phyloP scores from a whole-genome alignment of 2,329 filamentous ascomycete genomes.

The Pseudocercospora fijiensis region DNA sequence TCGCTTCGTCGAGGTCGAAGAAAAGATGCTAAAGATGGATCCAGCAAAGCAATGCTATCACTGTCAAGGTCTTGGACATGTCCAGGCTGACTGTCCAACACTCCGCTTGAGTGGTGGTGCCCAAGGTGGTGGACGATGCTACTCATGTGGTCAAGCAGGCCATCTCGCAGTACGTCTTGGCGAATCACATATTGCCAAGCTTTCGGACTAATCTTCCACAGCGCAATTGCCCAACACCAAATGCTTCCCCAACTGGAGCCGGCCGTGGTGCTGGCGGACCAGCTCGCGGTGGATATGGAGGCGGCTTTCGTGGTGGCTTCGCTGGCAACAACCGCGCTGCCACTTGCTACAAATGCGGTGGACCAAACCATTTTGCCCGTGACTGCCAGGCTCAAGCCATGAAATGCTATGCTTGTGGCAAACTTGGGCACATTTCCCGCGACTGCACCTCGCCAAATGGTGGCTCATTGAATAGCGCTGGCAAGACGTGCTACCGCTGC shows the following conservation, averaged over 20 bases:
- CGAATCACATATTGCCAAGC: not conserved
- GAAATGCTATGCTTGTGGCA: conserved; percentile 98
- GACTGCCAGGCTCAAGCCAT: conserved; percentile 98
- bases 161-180: conserved; percentile 74
- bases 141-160: conserved; percentile 90
- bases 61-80: conserved; percentile 96
- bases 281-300: conserved; percentile 69
- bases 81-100: conserved; percentile 98
- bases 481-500: conserved; percentile 98
- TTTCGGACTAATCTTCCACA: conserved; percentile 38
- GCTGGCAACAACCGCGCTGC: conserved; percentile 64
- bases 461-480: conserved; percentile 81
- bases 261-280: conserved; percentile 59
- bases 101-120: conserved; percentile 81
- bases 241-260: conserved; percentile 53
- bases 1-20: not conserved
- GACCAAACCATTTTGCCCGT: conserved; percentile 96
- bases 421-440: conserved; percentile 87
- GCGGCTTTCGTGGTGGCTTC: conserved; percentile 69
- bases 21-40: conserved; percentile 27
- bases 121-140: conserved; percentile 78
- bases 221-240: conserved; percentile 81
- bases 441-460: conserved; percentile 98
- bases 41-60: conserved; percentile 98
- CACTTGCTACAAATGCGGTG: conserved; percentile 69